A percentile compares a stretch with the other conserved stretches of the same genome.
Evolutionary conservation across 441 rosid species (phyloP).

Genomic region (Manihot esculenta): DNA sequence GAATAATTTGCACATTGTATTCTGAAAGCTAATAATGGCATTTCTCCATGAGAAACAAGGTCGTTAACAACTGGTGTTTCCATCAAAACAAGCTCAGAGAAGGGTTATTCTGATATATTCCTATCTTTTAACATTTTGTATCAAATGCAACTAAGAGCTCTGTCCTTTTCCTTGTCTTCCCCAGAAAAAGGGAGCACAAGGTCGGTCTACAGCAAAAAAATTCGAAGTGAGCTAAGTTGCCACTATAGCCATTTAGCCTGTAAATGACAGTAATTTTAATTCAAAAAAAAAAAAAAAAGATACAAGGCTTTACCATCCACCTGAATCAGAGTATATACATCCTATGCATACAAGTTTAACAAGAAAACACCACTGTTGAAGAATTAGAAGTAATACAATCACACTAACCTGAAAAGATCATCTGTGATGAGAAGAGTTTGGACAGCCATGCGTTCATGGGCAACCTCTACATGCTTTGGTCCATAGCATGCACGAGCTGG

Average conservation of each 20-base stretch:
- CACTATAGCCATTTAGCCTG: background rate
- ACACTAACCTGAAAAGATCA: conserved; percentile 85
- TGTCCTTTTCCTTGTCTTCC: background rate
- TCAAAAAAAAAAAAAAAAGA: background rate
- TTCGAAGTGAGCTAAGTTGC: background rate
- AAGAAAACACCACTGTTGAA: too few species aligned
- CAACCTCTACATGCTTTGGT: conserved; percentile 96
- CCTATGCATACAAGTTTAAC: background rate
- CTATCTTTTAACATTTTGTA: background rate
- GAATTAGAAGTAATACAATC: background rate
- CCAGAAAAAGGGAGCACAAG: background rate
- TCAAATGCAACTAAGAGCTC: background rate
- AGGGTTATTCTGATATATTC: background rate
- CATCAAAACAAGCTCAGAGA: background rate
- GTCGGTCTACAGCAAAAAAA: background rate
- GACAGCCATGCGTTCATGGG: conserved; percentile 91
- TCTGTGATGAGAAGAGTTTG: conserved; percentile 94
- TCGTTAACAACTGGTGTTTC: background rate
- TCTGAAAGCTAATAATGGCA: too few species aligned
- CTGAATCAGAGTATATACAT: background rate
- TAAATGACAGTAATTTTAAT: too few species aligned
- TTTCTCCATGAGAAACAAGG: background rate
- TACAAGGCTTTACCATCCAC: too few species aligned
- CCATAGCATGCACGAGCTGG: conserved; percentile 89
- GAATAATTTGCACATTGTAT: too few species aligned